phyloP scores from a whole-genome alignment of 1,284 basidiomycete species.

The Ustilago xerochloae region DNA sequence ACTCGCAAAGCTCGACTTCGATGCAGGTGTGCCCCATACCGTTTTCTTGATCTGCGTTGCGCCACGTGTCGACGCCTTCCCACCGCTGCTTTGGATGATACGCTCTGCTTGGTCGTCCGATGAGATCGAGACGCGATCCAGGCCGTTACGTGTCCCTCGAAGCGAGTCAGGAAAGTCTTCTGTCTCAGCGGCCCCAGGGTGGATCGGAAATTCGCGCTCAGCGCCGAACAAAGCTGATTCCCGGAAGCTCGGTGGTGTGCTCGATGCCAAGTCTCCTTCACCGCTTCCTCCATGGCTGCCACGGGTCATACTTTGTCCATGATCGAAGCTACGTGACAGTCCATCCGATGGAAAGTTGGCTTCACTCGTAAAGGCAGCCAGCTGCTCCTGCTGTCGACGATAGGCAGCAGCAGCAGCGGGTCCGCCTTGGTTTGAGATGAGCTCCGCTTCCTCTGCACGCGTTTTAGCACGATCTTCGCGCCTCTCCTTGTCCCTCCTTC shows the following conservation, averaged over 20 bases:
- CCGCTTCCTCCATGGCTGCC: conserved; percentile 3
- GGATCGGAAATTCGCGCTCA: conserved; percentile 61
- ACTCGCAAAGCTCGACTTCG: conserved; percentile 43
- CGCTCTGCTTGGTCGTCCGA: conserved; percentile 38
- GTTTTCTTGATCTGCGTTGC: conserved; percentile 46
- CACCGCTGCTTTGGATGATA: background rate
- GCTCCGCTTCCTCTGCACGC: conserved; percentile 57
- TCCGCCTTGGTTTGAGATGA: conserved; percentile 30
- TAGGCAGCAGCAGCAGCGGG: conserved; percentile 43
- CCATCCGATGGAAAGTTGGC: conserved; percentile 48
- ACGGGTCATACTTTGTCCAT: conserved; percentile 2
- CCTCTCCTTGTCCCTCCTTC: conserved; percentile 54
- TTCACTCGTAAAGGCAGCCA: conserved; percentile 35
- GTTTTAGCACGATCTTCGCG: conserved; percentile 62
- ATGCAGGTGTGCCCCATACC: conserved; percentile 65
- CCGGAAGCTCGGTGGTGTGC: conserved; percentile 55
- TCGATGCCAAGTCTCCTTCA: conserved; percentile 12
- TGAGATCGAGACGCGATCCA: conserved; percentile 36
- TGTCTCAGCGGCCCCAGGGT: conserved; percentile 50
- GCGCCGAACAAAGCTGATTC: conserved; percentile 64
- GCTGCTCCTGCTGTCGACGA: conserved; percentile 43
- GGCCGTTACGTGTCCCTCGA: conserved; percentile 18
- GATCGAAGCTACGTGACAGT: conserved; percentile 46
- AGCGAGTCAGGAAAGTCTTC: conserved; percentile 59
- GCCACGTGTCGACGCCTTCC: background rate